Percentiles rank a stretch among this genome's conserved stretches.
phyloP scores from a whole-genome alignment of 192 early-diverging fungal genomes.

The Oehlia diaphana region DNA sequence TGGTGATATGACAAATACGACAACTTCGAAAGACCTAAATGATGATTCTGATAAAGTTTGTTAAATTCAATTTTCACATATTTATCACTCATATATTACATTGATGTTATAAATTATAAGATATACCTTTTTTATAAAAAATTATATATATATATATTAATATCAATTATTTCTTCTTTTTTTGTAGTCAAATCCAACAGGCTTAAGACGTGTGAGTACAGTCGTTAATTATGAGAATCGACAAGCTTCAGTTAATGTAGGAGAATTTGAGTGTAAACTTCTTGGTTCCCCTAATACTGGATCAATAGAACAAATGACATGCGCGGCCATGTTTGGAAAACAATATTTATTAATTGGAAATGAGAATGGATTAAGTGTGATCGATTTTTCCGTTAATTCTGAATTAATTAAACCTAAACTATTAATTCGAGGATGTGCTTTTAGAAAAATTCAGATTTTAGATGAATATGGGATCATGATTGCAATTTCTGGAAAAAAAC shows the following conservation, averaged over 20 bases:
- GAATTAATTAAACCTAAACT: slow-evolving; percentile 22
- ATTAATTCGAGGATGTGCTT: slow-evolving; percentile 16
- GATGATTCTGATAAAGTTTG: not conserved
- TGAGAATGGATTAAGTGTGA: slow-evolving; percentile 12
- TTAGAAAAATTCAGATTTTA: slow-evolving; percentile 13
- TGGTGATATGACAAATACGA: not conserved
- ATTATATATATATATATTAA: not conserved
- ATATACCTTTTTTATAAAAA: not conserved
- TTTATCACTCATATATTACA: not conserved
- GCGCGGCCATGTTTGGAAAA: slow-evolving; percentile 21
- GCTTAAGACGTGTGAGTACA: not conserved
- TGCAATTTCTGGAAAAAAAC: slow-evolving; percentile 19
- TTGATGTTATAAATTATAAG: not conserved
- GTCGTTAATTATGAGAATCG: not conserved
- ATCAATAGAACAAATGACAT: not conserved
- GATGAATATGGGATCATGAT: slow-evolving; percentile 8
- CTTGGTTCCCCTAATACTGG: slow-evolving; percentile 14
- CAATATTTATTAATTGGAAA: slow-evolving; percentile 24
- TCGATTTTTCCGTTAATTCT: slow-evolving; percentile 12
- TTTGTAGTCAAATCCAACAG: not conserved
- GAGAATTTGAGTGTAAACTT: slow-evolving; percentile 23
- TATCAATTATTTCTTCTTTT: not conserved
- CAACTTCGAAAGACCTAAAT: not conserved
- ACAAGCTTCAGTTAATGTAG: not conserved
- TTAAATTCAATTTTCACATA: not conserved